Evolutionary conservation across 208 protist genomes (phyloP).

Genomic region (Leishmania tropica): DNA sequence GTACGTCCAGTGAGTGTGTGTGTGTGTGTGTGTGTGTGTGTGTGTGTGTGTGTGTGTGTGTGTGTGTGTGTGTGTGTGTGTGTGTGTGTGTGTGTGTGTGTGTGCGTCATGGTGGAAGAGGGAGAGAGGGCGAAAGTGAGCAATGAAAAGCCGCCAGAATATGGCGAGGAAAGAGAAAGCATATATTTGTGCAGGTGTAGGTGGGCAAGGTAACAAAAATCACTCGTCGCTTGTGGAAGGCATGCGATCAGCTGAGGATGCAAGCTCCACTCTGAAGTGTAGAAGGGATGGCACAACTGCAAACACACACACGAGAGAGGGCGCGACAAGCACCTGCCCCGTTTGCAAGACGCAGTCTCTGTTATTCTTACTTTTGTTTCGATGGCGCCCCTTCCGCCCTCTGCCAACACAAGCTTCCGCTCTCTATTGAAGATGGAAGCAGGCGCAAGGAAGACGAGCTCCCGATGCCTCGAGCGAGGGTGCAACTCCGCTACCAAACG

Average conservation of each 20-base stretch:
- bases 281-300: neutral
- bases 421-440: neutral
- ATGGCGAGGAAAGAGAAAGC: neutral
- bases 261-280: neutral
- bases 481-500: neutral
- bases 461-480: neutral
- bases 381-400: neutral
- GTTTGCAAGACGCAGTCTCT: neutral
- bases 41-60: neutral
- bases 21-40: neutral
- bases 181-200: neutral
- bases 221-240: neutral
- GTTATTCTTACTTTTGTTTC: too few relatives aligned
- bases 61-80: neutral
- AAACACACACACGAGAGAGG: neutral
- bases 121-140: neutral
- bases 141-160: neutral
- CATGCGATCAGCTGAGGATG: neutral
- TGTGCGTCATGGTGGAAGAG: neutral
- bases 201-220: neutral
- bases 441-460: neutral
- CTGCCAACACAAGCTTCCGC: neutral
- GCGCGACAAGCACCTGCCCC: too few relatives aligned
- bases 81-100: neutral
- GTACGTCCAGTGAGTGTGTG: neutral